Conservation (phyloP, 371 early-diverging fungal genomes). For the Actinomortierella ambigua region DNA sequence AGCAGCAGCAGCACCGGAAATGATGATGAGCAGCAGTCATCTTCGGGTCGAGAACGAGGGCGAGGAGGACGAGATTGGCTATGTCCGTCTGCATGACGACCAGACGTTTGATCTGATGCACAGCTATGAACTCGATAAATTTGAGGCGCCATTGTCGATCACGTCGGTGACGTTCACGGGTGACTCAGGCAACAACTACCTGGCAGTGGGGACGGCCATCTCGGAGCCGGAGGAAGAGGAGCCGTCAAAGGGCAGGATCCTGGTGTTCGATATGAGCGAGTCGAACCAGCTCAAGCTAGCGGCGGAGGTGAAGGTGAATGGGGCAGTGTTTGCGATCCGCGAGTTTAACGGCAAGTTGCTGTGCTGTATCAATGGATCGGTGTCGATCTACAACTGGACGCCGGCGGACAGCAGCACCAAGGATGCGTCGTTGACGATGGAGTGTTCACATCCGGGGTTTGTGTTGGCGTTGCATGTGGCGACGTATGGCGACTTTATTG, state of each 20-base stretch:
- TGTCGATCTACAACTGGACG: constrained; percentile 52
- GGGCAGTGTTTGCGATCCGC: constrained; percentile 62
- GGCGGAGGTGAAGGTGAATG: constrained; percentile 47
- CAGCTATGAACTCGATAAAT: constrained; percentile 34
- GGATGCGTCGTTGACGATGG: constrained; percentile 41
- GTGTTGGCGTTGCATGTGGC: constrained; percentile 63
- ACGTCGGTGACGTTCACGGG: constrained; percentile 27
- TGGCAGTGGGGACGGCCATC: constrained; percentile 70
- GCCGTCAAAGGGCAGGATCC: constrained; percentile 63
- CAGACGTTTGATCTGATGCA: constrained; percentile 67
- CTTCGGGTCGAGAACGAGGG: constrained; percentile 44
- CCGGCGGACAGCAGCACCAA: constrained; percentile 8
- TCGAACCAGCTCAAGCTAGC: constrained; percentile 50
- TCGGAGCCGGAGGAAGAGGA: constrained; percentile 59
- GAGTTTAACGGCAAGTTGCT: constrained; percentile 56
- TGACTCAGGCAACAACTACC: constrained; percentile 28
- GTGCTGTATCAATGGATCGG: constrained; percentile 60
- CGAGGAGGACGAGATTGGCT: constrained; percentile 52
- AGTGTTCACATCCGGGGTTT: constrained; percentile 61
- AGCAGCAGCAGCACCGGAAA: too few relatives aligned
- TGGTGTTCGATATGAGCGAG: constrained; percentile 51
- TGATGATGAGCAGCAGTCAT: too few relatives aligned
- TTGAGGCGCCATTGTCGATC: constrained; percentile 48
- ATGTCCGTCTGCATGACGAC: constrained; percentile 74
- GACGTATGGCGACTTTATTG: constrained; percentile 67